phyloP scores from a whole-genome alignment of 2,329 filamentous ascomycete species.

The Phialemoniopsis sp. region DNA sequence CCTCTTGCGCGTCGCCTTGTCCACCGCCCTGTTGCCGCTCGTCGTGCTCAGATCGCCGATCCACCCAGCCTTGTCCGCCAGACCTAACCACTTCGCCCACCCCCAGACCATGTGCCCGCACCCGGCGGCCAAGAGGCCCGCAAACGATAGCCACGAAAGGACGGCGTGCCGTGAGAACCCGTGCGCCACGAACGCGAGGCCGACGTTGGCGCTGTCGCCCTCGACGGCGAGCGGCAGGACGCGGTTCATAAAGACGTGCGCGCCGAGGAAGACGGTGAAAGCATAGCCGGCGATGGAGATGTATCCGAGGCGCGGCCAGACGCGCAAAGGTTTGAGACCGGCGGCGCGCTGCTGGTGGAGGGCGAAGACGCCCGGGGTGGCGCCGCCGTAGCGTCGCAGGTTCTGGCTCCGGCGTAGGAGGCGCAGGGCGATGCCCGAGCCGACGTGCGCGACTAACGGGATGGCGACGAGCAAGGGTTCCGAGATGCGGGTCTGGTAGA shows the following conservation, averaged over 20 bases:
- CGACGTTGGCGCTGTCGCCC: conserved; percentile 82
- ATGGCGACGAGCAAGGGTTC: conserved; percentile 77
- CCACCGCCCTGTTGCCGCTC: conserved; percentile 30
- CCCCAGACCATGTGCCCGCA: conserved; percentile 82
- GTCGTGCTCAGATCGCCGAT: conserved; percentile 23
- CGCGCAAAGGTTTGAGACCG: conserved; percentile 18
- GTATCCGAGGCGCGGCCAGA: conserved; percentile 70
- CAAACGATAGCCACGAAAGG: conserved; percentile 66
- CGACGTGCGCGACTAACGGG: conserved; percentile 71
- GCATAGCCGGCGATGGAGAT: conserved; percentile 71
- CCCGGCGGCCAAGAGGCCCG: conserved; percentile 60
- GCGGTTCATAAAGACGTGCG: conserved; percentile 74
- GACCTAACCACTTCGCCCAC: conserved; percentile 74
- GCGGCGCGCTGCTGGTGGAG: conserved; percentile 8
- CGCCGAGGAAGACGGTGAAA: conserved; percentile 59
- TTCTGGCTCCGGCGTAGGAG: conserved; percentile 70
- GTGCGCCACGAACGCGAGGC: conserved; percentile 78
- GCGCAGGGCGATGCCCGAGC: conserved; percentile 72
- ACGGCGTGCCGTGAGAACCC: conserved; percentile 71
- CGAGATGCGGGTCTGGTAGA: conserved; percentile 80
- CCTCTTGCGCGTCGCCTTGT: conserved; percentile 39
- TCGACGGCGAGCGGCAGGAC: conserved; percentile 70
- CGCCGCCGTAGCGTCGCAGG: conserved; percentile 70
- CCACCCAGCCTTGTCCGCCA: conserved; percentile 53
- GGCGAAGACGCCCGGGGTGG: conserved; percentile 46